Percentiles rank a stretch among this genome's conserved stretches.
These are phyloP conservation scores for Cladosporium sp. DNA, from an alignment of 2,329 filamentous ascomycete genomes.

Conservation along the genomic window DNA sequence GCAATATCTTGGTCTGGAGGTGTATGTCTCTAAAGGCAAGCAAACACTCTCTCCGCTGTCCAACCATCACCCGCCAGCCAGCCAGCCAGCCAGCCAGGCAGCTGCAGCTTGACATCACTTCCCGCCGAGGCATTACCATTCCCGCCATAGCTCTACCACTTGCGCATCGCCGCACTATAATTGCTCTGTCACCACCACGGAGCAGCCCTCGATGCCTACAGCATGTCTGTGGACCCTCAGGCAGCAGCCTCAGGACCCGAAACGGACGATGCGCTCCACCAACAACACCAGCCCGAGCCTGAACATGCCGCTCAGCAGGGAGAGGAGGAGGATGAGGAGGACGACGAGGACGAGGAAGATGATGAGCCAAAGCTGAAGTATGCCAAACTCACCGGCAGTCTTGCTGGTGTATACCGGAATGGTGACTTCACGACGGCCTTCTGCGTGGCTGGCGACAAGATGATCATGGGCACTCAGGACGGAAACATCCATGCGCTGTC, in stretches of 20 bases:
- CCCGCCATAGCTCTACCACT: conserved; percentile 2
- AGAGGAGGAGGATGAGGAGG: conserved; percentile 24
- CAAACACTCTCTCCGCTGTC: neutral
- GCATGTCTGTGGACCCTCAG: conserved; percentile 39
- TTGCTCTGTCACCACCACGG: neutral
- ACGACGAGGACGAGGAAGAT: conserved; percentile 73
- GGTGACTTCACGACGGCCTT: conserved; percentile 93
- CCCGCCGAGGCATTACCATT: neutral
- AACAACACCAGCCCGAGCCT: neutral
- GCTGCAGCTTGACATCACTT: conserved; percentile 19
- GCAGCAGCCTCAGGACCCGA: conserved; percentile 24
- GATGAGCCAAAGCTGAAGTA: conserved; percentile 96
- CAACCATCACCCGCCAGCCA: neutral
- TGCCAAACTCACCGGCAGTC: conserved; percentile 75
- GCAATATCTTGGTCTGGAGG: neutral
- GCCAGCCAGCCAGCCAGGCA: neutral
- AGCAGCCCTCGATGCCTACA: conserved; percentile 21
- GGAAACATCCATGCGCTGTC: conserved; percentile 92
- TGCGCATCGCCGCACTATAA: neutral
- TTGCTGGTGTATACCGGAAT: conserved; percentile 83
- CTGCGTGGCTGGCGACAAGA: conserved; percentile 90
- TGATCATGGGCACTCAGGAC: conserved; percentile 95
- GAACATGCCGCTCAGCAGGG: conserved; percentile 6
- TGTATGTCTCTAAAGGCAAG: neutral
- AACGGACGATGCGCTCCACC: conserved; percentile 8